These are phyloP conservation scores for Nemania sp. DNA, from an alignment of 2,329 filamentous ascomycete genomes.

Conservation along the genomic window DNA sequence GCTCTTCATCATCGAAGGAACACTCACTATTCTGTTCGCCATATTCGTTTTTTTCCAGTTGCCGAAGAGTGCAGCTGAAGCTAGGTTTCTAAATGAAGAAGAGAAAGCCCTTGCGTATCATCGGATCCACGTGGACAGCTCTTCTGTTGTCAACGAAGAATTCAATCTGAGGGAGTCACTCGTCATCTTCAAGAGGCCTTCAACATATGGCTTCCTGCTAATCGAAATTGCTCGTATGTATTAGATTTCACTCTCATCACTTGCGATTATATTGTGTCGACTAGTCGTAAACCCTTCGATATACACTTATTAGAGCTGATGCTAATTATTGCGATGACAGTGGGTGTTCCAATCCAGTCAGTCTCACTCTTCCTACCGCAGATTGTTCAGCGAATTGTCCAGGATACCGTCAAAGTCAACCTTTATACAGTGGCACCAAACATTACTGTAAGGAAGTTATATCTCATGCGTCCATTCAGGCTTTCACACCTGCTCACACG, in stretches of 20 bases:
- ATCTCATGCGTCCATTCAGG: too few species aligned
- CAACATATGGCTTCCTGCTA: slow-evolving; percentile 53
- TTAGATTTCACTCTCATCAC: background rate
- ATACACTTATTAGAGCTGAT: background rate
- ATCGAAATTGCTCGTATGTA: slow-evolving; percentile 51
- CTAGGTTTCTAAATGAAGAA: slow-evolving; percentile 66
- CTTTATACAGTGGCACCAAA: slow-evolving; percentile 83
- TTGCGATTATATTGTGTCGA: background rate
- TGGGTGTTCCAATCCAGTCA: slow-evolving; percentile 63
- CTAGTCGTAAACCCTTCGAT: background rate
- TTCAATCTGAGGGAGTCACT: slow-evolving; percentile 57
- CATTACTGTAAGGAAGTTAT: slow-evolving; percentile 50
- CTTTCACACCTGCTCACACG: background rate
- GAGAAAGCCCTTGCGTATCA: slow-evolving; percentile 72
- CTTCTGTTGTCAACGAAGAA: slow-evolving; percentile 60
- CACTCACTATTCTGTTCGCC: slow-evolving; percentile 63
- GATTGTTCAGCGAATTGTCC: slow-evolving; percentile 56
- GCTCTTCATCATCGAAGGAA: slow-evolving; percentile 55
- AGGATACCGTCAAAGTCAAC: slow-evolving; percentile 65
- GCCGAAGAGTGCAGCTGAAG: slow-evolving; percentile 65
- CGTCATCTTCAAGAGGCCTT: slow-evolving; percentile 55
- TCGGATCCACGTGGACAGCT: slow-evolving; percentile 77
- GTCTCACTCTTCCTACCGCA: slow-evolving; percentile 60
- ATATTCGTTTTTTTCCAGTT: slow-evolving; percentile 72
- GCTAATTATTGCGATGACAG: slow-evolving; percentile 11